Conservation (phyloP, 179 eudicot genomes). For the Silene noctiflora region DNA sequence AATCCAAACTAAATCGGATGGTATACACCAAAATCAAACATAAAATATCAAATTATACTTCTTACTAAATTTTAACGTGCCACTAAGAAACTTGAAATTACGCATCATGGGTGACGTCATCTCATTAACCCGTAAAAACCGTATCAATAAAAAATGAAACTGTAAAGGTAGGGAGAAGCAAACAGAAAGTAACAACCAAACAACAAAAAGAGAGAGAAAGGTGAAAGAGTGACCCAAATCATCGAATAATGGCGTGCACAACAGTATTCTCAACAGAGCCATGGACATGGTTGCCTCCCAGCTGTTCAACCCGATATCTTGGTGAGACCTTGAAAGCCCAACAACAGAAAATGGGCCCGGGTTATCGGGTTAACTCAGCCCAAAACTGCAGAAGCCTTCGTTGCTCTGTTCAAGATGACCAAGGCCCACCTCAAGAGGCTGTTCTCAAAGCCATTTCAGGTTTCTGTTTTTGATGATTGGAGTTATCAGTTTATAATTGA, state of each 20-base stretch:
- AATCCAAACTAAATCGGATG: no score
- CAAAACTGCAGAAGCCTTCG: constrained; percentile 27
- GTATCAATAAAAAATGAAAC: no score
- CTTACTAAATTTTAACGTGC: no score
- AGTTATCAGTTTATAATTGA: neutral
- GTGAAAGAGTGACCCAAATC: constrained; percentile 7
- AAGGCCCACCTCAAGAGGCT: constrained; percentile 91
- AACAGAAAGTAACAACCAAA: constrained; percentile 8
- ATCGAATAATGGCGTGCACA: constrained; percentile 37
- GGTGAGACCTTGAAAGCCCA: constrained; percentile 15
- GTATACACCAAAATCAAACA: no score
- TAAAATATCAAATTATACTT: no score
- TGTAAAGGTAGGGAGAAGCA: neutral
- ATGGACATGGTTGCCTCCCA: constrained; percentile 21
- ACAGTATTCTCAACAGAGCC: constrained; percentile 24
- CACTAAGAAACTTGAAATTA: no score
- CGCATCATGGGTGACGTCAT: no score
- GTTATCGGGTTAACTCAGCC: constrained; percentile 32
- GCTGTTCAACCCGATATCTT: constrained; percentile 19
- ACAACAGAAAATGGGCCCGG: constrained; percentile 22
- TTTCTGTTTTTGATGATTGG: constrained; percentile 14
- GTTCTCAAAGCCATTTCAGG: constrained; percentile 95
- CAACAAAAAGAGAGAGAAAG: neutral
- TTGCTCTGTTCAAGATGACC: constrained; percentile 49
- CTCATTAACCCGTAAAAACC: no score